A percentile compares a stretch with the other conserved stretches of the same genome.
phyloP scores from a whole-genome alignment of 768 basidiomycete genomes.

The Gelatoporia subvermispora region DNA sequence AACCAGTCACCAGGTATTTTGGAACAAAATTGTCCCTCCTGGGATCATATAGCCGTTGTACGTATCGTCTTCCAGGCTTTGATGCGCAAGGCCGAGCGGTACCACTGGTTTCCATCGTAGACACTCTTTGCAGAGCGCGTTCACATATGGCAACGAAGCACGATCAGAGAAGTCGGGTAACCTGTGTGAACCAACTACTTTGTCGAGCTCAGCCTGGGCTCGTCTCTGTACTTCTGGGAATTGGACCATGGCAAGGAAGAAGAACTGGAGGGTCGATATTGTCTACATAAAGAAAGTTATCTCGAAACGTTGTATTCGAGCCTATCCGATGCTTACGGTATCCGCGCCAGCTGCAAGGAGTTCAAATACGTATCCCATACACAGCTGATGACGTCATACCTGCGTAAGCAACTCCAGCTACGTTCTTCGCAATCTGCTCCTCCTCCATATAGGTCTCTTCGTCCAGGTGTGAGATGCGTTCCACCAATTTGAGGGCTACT shows the following conservation, averaged over 20 bases:
- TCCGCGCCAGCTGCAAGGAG: slow-evolving; percentile 47
- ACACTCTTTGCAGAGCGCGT: slow-evolving; percentile 51
- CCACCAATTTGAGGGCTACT: slow-evolving; percentile 25
- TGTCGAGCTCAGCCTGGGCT: slow-evolving; percentile 65
- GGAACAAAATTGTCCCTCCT: slow-evolving; percentile 21
- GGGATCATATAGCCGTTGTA: slow-evolving; percentile 57
- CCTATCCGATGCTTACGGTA: slow-evolving; percentile 37
- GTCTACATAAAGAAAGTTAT: slow-evolving; percentile 31
- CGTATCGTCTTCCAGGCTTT: slow-evolving; percentile 60
- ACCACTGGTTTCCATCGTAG: slow-evolving; percentile 54
- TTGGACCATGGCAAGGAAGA: slow-evolving; percentile 63
- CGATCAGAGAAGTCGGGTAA: slow-evolving; percentile 60
- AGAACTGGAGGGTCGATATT: slow-evolving; percentile 49
- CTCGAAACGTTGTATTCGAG: too few relatives aligned
- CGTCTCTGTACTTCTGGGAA: slow-evolving; percentile 52
- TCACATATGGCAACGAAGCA: slow-evolving; percentile 49
- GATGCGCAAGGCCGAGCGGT: slow-evolving; percentile 60
- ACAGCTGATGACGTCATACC: slow-evolving; percentile 20
- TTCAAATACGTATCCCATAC: too few relatives aligned
- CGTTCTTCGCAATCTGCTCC: slow-evolving; percentile 80
- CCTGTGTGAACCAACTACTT: slow-evolving; percentile 47
- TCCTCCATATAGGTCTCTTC: slow-evolving; percentile 56
- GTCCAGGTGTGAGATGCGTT: slow-evolving; percentile 25
- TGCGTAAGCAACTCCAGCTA: slow-evolving; percentile 44
- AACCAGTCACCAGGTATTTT: slow-evolving; percentile 20